Base-by-base conservation (phyloP, 805 yeast genomes). In the Candida hispaniensis region DNA sequence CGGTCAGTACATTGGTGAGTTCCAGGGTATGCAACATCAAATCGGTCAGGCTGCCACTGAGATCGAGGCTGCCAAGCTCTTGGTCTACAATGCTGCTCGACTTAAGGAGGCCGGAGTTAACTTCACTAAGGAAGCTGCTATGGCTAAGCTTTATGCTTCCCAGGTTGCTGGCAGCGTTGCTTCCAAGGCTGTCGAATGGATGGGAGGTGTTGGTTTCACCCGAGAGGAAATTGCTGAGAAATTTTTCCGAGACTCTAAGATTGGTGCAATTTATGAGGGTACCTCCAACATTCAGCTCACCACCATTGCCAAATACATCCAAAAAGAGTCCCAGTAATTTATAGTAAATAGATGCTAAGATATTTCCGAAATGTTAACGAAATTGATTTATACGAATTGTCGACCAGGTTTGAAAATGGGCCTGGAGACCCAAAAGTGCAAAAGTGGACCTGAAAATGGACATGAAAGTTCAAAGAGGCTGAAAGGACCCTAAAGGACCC, bases 11-110 rank as follows among this genome's bases (percentile, higher is more conserved):
- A 55, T 61, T 34, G 67, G 67, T 15, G 61, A 59, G 21, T 60
- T 60, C 54, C 67, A 61, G 44, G 67, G 67, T n/a, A 51, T 61
- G 59, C 67, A 61, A 44, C 63, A 61, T 54, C 67, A 61, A 49
- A 51, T 61, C 25, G 67, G 63, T 10, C 61, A 61, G 42, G 56
- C 60, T 12, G 67, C 67, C 7, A 50, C 59, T 14, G 62, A 62
- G 36, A 58, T 61, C 33, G 67, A 61, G 49, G 67, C 67, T 7
- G 52, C 65, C 10, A 49, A 67, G 11, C 49, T 61, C 34, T 43
- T 61, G 39, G 50, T 61, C 9, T 61, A 62, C 49, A 61, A 61
- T 39, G 66, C 67, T 14, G 67, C 67, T 9, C 54, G 67, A n/a
- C 49, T 62, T 40, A 61, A 61, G 57, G 67, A 61, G 39, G 59